Base-by-base conservation (phyloP, 371 early-diverging fungal genomes). In the Lichtheimia ornata region DNA sequence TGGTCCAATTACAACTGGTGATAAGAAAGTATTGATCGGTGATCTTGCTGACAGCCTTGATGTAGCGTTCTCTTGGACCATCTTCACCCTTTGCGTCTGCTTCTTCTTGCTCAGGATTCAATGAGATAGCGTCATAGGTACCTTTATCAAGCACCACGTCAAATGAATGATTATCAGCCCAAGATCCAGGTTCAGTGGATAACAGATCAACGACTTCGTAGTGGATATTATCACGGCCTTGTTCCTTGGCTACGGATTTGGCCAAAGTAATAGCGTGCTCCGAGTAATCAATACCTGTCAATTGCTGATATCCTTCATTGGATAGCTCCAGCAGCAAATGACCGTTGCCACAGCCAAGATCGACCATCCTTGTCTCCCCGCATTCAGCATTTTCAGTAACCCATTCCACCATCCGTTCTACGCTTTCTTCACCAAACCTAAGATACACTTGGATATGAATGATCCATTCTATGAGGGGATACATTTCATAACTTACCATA, bases 1-100 rank as follows among this genome's bases (percentile, higher is more conserved):
- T 87, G 2, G 95, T 94, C 95, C 95, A 96, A 61, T 96, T 96
- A 71, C 97, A 96, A 53, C 90, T 90, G 2, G 97, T 95, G 58
- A 96, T 91, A 63, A 96, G 65, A 20, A 96, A 82, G 12, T 88
- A 71, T 0, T 71, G 71, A 17, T 78, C 75, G 2, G 73, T 58
- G 61, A 73, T 63, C 20, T 64, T 47, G 27, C 65, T 51, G 7
- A 73, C 75, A 7, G 71, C 59, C n/a, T 60, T 59, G 1, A 75
- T 70, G 45, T 72, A 74, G 35, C 59, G 64, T 30, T 78, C 69
- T 18, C 75, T 69, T 4, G 79, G 78, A 0, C 81, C 83, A 12
- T 64, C 69, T 22, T 51, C 30, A 12, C 68, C 66, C 47, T 69
- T 28, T 30, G 69, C 14, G 59, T 78, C 61, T 25, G 77, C 72